phyloP scores from a whole-genome alignment of 306 rosid genomes.

The Senna siamea region DNA sequence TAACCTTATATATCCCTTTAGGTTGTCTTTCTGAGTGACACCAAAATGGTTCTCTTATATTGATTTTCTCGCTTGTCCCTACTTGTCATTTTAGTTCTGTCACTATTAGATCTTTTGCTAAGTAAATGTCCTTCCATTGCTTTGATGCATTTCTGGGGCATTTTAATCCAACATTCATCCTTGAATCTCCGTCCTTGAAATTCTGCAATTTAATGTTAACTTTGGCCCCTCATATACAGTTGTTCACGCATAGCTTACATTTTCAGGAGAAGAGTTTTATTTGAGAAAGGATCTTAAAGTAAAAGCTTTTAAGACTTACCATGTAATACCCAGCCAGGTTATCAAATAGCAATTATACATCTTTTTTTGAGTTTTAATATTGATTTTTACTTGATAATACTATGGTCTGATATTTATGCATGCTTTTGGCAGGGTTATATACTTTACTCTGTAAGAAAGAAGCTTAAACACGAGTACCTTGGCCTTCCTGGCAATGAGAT shows the following conservation, averaged over 20 bases:
- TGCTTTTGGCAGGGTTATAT: conserved; percentile 77
- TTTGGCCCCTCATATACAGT: conserved; percentile 12
- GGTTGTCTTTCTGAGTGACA: too few relatives aligned
- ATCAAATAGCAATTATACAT: not conserved
- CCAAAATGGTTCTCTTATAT: too few relatives aligned
- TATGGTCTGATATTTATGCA: conserved; percentile 24
- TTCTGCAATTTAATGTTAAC: too few relatives aligned
- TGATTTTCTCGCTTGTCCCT: too few relatives aligned
- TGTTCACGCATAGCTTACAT: conserved; percentile 25
- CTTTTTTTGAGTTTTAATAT: conserved; percentile 21
- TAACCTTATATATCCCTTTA: too few relatives aligned
- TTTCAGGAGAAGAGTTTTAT: conserved; percentile 78
- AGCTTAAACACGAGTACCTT: conserved; percentile 70
- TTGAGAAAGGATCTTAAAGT: conserved; percentile 82
- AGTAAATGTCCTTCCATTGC: too few relatives aligned
- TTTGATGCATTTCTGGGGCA: too few relatives aligned
- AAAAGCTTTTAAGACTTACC: conserved; percentile 85
- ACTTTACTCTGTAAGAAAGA: conserved; percentile 72
- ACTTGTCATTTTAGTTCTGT: too few relatives aligned
- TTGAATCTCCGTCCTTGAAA: too few relatives aligned
- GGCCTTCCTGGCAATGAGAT: conserved; percentile 72
- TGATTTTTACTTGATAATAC: conserved; percentile 11
- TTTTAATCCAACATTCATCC: too few relatives aligned
- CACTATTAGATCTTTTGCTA: too few relatives aligned
- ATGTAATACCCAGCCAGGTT: conserved; percentile 92